Conservation (phyloP, 2,329 filamentous ascomycete genomes). For the Helotiales sp. region DNA sequence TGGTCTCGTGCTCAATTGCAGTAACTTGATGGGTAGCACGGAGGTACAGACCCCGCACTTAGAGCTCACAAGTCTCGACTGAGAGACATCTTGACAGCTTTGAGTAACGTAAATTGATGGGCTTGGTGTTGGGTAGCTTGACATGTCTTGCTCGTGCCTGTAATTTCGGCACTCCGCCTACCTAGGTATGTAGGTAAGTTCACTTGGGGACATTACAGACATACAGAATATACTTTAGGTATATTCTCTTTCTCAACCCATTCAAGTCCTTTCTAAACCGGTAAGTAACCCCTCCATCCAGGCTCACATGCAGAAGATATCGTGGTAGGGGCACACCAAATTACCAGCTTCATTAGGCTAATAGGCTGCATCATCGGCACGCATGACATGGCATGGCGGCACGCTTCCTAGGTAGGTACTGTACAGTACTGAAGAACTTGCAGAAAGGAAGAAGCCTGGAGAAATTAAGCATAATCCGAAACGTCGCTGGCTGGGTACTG, state of each 20-base stretch:
- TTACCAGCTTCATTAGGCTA: background rate
- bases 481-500: background rate
- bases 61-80: background rate
- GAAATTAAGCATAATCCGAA: background rate
- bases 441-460: background rate
- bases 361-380: background rate
- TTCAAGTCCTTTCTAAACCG: background rate
- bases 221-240: no score
- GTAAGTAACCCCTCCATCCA: background rate
- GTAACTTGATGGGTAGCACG: background rate
- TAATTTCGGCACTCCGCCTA: no score
- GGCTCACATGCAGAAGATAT: background rate
- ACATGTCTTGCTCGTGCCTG: no score
- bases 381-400: background rate
- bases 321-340: background rate
- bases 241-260: background rate
- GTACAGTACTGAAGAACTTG: no score
- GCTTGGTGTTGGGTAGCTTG: no score
- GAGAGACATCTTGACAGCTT: background rate
- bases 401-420: no score
- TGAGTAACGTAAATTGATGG: background rate
- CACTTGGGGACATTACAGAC: no score
- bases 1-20: background rate
- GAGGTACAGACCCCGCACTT: conserved; percentile 5
- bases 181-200: no score